Evolutionary conservation across 1,139 yeast genomes (phyloP).

Genomic region (Scheffersomyces titani): DNA sequence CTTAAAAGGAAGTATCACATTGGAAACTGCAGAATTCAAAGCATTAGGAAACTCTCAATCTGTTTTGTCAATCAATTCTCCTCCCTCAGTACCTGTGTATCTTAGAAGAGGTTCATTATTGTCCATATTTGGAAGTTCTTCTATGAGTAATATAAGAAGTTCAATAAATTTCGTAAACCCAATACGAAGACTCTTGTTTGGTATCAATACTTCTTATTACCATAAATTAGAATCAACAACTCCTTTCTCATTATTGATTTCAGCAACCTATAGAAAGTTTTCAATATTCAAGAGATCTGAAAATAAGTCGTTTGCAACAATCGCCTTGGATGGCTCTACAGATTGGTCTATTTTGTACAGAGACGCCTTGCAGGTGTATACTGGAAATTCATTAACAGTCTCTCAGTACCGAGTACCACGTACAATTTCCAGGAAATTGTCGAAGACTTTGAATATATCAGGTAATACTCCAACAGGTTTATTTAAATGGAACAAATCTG

Average conservation of each 20-base stretch:
- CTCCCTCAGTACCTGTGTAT: conserved; percentile 58
- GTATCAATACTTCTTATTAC: conserved; percentile 42
- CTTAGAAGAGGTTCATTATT: conserved; percentile 50
- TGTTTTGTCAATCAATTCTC: conserved; percentile 45
- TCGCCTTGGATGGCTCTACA: conserved; percentile 54
- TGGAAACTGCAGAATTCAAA: conserved; percentile 25
- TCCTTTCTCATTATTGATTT: conserved; percentile 45
- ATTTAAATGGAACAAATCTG: conserved; percentile 30
- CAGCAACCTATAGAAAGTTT: conserved; percentile 25
- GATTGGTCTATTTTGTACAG: conserved; percentile 63
- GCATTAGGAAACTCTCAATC: conserved; percentile 49
- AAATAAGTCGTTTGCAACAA: conserved; percentile 39
- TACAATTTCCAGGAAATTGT: conserved; percentile 34
- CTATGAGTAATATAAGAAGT: conserved; percentile 26
- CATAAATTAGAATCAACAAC: conserved; percentile 50
- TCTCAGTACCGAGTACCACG: conserved; percentile 41
- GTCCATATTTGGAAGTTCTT: conserved; percentile 41
- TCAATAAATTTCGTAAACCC: conserved; percentile 35
- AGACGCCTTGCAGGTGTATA: conserved; percentile 48
- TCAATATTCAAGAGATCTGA: conserved; percentile 15
- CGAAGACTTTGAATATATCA: conserved; percentile 23
- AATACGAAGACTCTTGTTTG: conserved; percentile 39
- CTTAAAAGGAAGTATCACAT: conserved; percentile 7
- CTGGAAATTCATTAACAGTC: conserved; percentile 51
- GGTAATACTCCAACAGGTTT: conserved; percentile 37